A percentile compares a stretch with the other conserved stretches of the same genome.
Evolutionary conservation across 176 grass and related monocot species (phyloP).

Genomic region (Tillandsia fasciculata): DNA sequence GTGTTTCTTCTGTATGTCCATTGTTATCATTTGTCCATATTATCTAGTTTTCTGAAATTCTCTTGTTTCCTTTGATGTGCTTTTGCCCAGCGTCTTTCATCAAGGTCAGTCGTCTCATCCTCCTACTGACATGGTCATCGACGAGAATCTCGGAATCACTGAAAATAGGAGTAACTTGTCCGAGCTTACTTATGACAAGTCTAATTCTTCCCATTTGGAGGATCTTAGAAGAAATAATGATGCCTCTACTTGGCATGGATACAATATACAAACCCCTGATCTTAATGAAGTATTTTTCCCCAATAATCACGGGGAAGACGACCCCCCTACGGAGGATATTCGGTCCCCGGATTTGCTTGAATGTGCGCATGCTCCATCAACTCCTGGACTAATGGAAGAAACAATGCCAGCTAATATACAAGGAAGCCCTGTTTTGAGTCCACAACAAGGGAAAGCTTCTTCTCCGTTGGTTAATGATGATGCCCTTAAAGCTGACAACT

Average conservation of each 20-base stretch:
- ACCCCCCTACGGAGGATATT: conserved; percentile 42
- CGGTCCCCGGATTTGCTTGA: conserved; percentile 48
- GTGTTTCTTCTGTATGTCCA: background rate
- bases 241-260: conserved; percentile 45
- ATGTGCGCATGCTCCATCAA: conserved; percentile 67
- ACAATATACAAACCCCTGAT: conserved; percentile 77
- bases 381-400: conserved; percentile 85
- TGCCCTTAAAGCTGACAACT: conserved; percentile 39
- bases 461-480: conserved; percentile 61
- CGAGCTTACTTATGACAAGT: conserved; percentile 28
- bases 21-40: background rate
- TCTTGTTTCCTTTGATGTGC: conserved; percentile 20
- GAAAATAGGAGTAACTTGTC: conserved; percentile 38
- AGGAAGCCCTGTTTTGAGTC: conserved; percentile 64
- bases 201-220: conserved; percentile 18
- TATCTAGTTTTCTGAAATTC: background rate
- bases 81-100: conserved; percentile 35
- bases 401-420: conserved; percentile 64
- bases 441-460: conserved; percentile 44
- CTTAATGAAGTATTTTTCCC: conserved; percentile 80
- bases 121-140: conserved; percentile 67
- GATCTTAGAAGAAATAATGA: conserved; percentile 25
- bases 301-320: conserved; percentile 49
- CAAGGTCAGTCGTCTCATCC: conserved; percentile 41
- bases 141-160: conserved; percentile 38